A percentile compares a stretch with the other conserved stretches of the same genome.
These are phyloP conservation scores for Hemileia vastatrix DNA, from an alignment of 1,284 basidiomycete species.

Conservation along the genomic window DNA sequence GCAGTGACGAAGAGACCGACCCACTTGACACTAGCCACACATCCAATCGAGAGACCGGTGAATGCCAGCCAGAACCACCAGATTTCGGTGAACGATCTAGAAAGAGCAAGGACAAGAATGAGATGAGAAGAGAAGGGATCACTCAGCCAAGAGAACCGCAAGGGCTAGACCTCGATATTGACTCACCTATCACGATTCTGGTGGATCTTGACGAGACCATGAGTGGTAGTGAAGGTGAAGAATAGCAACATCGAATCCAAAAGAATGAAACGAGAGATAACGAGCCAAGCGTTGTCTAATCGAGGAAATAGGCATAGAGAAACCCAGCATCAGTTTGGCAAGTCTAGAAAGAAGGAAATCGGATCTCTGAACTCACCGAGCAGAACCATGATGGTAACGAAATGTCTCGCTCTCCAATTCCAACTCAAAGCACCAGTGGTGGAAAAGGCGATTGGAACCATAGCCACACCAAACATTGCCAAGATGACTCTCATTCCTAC, in stretches of 20 bases:
- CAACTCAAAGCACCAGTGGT: slow-evolving; percentile 87
- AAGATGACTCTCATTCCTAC: slow-evolving; percentile 90
- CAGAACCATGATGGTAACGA: slow-evolving; percentile 86
- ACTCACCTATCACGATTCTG: slow-evolving; percentile 82
- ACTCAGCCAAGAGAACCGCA: neutral
- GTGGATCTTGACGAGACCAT: slow-evolving; percentile 90
- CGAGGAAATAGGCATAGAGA: slow-evolving; percentile 2
- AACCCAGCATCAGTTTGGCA: too few species aligned
- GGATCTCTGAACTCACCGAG: slow-evolving; percentile 56
- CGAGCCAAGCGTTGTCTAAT: slow-evolving; percentile 85
- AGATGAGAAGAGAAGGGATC: neutral
- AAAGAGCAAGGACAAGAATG: slow-evolving; percentile 18
- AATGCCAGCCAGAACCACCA: slow-evolving; percentile 94
- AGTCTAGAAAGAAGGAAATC: neutral
- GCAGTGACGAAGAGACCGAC: slow-evolving; percentile 90
- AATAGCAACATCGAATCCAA: slow-evolving; percentile 96
- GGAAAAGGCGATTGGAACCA: slow-evolving; percentile 93
- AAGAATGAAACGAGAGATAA: slow-evolving; percentile 94
- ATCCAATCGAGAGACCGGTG: slow-evolving; percentile 85
- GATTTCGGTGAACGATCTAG: slow-evolving; percentile 74
- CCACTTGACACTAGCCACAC: slow-evolving; percentile 89
- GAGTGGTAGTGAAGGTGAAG: slow-evolving; percentile 94
- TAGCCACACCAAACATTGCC: slow-evolving; percentile 81
- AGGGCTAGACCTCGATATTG: neutral
- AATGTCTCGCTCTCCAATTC: slow-evolving; percentile 76